Evolutionary conservation across 352 stramenopile species (phyloP).

Genomic region (Phytophthora agathidicida): DNA sequence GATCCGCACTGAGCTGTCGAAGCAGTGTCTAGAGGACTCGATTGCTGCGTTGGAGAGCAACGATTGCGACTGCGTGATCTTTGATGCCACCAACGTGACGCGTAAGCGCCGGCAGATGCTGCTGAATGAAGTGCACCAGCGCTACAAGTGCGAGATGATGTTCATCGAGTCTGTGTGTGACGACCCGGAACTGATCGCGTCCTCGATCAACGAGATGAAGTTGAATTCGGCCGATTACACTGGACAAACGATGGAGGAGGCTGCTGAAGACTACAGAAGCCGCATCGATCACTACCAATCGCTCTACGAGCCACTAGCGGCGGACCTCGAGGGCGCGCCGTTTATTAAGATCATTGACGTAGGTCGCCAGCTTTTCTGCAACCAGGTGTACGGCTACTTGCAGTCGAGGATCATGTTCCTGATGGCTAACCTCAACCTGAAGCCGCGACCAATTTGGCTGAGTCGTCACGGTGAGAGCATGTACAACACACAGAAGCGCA

Average conservation of each 20-base stretch:
- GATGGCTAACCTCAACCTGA: conserved; percentile 95
- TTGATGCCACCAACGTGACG: conserved; percentile 87
- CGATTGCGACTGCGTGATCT: conserved; percentile 80
- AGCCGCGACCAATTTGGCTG: conserved; percentile 96
- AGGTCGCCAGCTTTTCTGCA: conserved; percentile 82
- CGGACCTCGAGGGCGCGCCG: conserved; percentile 57
- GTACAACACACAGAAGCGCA: conserved; percentile 98
- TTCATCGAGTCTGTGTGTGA: conserved; percentile 88
- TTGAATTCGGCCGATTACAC: conserved; percentile 83
- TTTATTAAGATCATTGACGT: conserved; percentile 89
- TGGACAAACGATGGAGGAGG: conserved; percentile 72
- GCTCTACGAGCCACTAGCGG: conserved; percentile 69
- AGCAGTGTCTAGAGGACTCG: conserved; percentile 74
- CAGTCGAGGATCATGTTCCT: conserved; percentile 94
- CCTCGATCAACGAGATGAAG: conserved; percentile 89
- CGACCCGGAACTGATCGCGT: conserved; percentile 70
- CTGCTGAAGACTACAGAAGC: conserved; percentile 73
- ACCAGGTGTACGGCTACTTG: conserved; percentile 87
- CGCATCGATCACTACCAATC: conserved; percentile 84
- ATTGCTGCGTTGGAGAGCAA: conserved; percentile 70
- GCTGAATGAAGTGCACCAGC: conserved; percentile 52
- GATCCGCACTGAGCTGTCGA: conserved; percentile 74
- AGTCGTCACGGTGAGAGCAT: conserved; percentile 97
- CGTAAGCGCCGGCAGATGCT: conserved; percentile 67
- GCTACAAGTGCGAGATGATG: conserved; percentile 82